These are phyloP conservation scores for Tulasnella calospora DNA, from an alignment of 768 basidiomycete genomes.

Conservation along the genomic window DNA sequence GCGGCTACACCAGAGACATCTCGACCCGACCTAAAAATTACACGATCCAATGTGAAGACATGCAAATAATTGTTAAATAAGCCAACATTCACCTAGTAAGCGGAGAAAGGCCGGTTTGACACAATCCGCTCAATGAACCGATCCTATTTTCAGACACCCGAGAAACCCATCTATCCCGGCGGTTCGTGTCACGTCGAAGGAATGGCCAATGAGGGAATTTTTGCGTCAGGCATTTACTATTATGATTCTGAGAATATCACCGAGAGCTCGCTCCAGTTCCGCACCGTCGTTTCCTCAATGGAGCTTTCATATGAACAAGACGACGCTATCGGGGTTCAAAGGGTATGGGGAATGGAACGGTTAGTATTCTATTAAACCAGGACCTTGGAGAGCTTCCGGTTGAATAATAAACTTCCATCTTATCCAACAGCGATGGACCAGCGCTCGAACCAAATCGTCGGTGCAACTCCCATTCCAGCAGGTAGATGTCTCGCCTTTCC, in stretches of 20 bases:
- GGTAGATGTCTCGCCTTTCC: conserved; percentile 24
- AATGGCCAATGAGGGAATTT: conserved; percentile 36
- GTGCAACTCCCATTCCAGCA: not conserved
- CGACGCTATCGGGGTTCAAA: conserved; percentile 34
- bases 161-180: conserved; percentile 46
- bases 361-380: not conserved
- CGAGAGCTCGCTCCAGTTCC: conserved; percentile 36
- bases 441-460: conserved; percentile 12
- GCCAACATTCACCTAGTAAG: conserved; percentile 35
- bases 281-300: conserved; percentile 30
- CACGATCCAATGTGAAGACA: not conserved
- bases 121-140: not conserved
- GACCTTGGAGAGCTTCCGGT: not conserved
- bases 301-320: conserved; percentile 29
- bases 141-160: conserved; percentile 33
- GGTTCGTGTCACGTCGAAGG: conserved; percentile 45
- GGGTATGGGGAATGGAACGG: conserved; percentile 45
- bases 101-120: not conserved
- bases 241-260: conserved; percentile 36
- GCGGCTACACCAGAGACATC: not conserved
- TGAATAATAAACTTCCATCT: not conserved
- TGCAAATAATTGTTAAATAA: conserved; percentile 38
- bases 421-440: not conserved
- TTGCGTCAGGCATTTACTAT: conserved; percentile 32
- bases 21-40: not conserved